Evolutionary conservation across 768 basidiomycete genomes (phyloP).

Genomic region (Tulasnella calospora): DNA sequence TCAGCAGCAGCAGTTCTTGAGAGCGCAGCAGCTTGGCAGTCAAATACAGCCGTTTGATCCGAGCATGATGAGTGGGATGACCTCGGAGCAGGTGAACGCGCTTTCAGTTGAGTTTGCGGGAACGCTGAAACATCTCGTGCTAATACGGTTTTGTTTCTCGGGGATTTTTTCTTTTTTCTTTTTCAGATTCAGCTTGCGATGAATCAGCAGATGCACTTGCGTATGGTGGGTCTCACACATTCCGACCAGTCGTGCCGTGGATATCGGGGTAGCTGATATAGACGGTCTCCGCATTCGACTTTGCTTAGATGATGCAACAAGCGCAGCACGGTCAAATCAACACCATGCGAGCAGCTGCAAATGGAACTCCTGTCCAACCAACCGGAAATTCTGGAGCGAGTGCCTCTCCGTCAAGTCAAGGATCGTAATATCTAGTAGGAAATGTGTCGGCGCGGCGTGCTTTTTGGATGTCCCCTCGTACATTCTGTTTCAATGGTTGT

Average conservation of each 20-base stretch:
- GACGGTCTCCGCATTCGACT: background rate
- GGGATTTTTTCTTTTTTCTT: no score
- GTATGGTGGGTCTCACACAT: background rate
- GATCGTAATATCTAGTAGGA: background rate
- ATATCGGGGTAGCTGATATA: background rate
- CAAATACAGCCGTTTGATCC: slow-evolving; percentile 20
- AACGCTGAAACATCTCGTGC: background rate
- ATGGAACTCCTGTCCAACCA: background rate
- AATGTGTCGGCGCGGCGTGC: no score
- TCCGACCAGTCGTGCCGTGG: background rate
- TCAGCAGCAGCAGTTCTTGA: background rate
- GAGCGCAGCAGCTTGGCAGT: background rate
- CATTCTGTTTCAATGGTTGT: no score
- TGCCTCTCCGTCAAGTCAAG: no score
- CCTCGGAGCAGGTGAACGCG: background rate
- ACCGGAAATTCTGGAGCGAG: background rate
- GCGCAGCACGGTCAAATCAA: background rate
- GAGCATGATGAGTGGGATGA: slow-evolving; percentile 19
- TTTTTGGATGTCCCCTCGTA: no score
- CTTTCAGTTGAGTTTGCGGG: background rate
- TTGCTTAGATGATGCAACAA: slow-evolving; percentile 12
- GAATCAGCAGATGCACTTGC: slow-evolving; percentile 1
- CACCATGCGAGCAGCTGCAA: background rate
- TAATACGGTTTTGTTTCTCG: background rate
- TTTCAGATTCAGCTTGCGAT: background rate